Evolutionary conservation across 2,329 filamentous ascomycete species (phyloP).

Genomic region (Alternaria arborescens): DNA sequence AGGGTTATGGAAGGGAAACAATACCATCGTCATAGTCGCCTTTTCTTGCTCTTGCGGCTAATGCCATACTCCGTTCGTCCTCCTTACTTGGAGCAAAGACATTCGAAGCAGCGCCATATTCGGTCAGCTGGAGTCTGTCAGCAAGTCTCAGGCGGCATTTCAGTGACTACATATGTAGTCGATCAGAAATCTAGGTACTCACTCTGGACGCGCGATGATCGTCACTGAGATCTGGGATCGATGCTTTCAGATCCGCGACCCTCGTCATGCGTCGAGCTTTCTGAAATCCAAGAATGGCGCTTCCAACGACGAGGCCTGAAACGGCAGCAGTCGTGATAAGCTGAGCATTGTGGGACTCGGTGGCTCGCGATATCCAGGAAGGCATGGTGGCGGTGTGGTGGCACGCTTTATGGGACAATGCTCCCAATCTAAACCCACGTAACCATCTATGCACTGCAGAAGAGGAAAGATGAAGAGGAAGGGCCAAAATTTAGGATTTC

Average conservation of each 20-base stretch:
- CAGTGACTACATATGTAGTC: not conserved
- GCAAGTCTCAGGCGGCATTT: slow-evolving; percentile 47
- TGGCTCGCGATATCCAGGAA: slow-evolving; percentile 56
- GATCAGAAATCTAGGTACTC: slow-evolving; percentile 26
- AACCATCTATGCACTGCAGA: slow-evolving; percentile 14
- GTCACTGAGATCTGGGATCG: slow-evolving; percentile 65
- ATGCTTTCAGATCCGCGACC: slow-evolving; percentile 66
- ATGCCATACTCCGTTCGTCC: slow-evolving; percentile 65
- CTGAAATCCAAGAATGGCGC: slow-evolving; percentile 66
- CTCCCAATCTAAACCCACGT: slow-evolving; percentile 3
- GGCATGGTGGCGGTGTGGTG: slow-evolving; percentile 48
- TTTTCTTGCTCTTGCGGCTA: slow-evolving; percentile 67
- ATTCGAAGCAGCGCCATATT: slow-evolving; percentile 64
- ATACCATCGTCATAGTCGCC: slow-evolving; percentile 72
- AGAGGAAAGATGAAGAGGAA: not conserved
- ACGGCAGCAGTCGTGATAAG: slow-evolving; percentile 74
- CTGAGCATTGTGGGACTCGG: slow-evolving; percentile 63
- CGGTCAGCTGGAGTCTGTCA: slow-evolving; percentile 62
- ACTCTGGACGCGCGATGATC: slow-evolving; percentile 62
- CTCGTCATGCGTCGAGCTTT: slow-evolving; percentile 63
- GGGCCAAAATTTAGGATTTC: not conserved
- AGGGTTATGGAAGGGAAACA: not conserved
- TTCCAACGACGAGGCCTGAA: slow-evolving; percentile 58
- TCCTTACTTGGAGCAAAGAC: slow-evolving; percentile 57
- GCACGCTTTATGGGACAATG: slow-evolving; percentile 6